Base-by-base conservation (phyloP, 306 rosid species). In the Begonia fuchsioides region DNA sequence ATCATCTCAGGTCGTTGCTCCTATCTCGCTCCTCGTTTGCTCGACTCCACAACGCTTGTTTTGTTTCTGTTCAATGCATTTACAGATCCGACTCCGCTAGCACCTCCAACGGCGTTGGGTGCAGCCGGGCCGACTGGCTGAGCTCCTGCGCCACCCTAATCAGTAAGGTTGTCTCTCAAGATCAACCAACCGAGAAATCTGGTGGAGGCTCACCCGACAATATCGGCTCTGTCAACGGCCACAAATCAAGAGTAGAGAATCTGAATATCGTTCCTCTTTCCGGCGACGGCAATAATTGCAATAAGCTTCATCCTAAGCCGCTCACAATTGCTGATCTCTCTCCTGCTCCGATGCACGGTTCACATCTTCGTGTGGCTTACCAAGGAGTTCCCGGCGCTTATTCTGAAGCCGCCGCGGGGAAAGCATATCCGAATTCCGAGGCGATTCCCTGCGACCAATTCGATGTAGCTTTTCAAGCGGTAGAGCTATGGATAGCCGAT, bases 361-460 rank as follows among this genome's bases (percentile, higher is more conserved):
- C 88, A 0, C 62, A 53, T 60, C 77, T 81, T 0, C 81, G 93
- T 15, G 96, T 88, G 0, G 95, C 96, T 1, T 88, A 88, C 55
- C 96, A 88, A 18, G 96, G 96, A 1, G 95, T 81, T 2, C 95
- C 96, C 15, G 96, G 96, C 12, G 96, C 96, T 0, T 88, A 83
- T 69, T 88, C 96, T 1, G 96, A 88, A 52, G 61, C 53, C 38
- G 51, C 52, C n/a, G 61, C 53, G 38, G 53, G 18, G 8, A 57
- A 57, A 35, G 61, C 61, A 0, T 57, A 49, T 17, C 61, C 61
- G 11, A 57, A 57, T 26, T 57, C 35, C 15, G 38, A 16, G n/a
- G 50, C 61, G 16, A 35, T 57, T 10, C 52, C 51, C 10, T 57
- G 61, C 52, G 53, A 47, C 40, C 45, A 57, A 38, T 57, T 57